Base-by-base conservation (phyloP, 1,139 yeast species). In the Wickerhamomyces sp. region DNA sequence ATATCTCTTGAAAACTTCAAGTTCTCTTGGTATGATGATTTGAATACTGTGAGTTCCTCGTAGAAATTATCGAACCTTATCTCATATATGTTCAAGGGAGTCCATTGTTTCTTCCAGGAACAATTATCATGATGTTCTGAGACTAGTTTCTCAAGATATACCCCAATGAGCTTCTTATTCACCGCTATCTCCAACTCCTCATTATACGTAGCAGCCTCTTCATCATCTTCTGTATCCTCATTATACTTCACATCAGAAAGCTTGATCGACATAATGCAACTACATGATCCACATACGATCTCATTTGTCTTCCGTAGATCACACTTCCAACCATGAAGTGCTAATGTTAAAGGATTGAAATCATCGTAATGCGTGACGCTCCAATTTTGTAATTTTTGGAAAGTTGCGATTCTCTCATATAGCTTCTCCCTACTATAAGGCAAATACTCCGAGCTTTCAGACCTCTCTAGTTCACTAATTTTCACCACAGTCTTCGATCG, bases 391-490 rank as follows among this genome's bases (percentile, higher is more conserved):
- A 33, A 8, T 4, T n/a, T 41, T 27, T 42, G 35, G 23, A 57
- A 65, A 9, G 66, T 55, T 23, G 50, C 46, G 15, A 65, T 53
- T 33, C 68, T 45, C 14, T 53, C 51, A 15, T 58, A 41, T 11
- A 64, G 47, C 26, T 46, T 47, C 1, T 40, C 23, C 29, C 52
- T 47, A 45, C 56, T 58, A 36, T 51, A 58, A 6, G 64, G 62
- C 39, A 27, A 23, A 33, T 33, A 39, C 39, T 41, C 30, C 6
- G 34, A 18, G 23, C 5, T 18, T 18, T 5, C 23, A 18, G 23
- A 18, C 4, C 23, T 18, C 23, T 18, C 23, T 5, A 18, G 23
- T 18, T 18, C 23, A 18, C 23, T 18, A 5, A 3, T 18, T 18
- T 18, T 18, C 23, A 4, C 23, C 23, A 18, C 23, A 5, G 23